Base-by-base conservation (phyloP, 2,329 filamentous ascomycete genomes). In the Metarhizium anisopliae region DNA sequence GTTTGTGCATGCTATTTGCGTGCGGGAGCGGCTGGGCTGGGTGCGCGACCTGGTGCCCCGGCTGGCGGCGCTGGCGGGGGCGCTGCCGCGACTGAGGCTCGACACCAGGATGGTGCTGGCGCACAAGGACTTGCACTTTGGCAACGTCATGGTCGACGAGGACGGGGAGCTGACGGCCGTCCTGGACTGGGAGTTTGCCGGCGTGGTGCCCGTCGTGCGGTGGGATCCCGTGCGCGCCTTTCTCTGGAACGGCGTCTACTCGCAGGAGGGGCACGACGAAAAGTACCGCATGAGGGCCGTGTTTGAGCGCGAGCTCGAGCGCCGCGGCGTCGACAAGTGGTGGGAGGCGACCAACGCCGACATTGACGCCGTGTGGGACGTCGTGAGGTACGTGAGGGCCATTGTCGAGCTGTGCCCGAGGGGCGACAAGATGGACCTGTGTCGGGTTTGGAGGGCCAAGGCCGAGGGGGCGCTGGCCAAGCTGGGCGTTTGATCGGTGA, bases 41-140 rank as follows among this genome's bases (percentile, higher is more conserved):
- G 60, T 69, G 55, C 61, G 63, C 2, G 61, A 66, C 43, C 14
- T 66, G 6, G 35, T 68, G 10, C 66, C 68, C 2, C 66, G 64
- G 1, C 62, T 72, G 4, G 20, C 59, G 36, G 58, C 59, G 2
- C 67, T 72, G 52, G 32, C 60, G 0, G 47, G 20, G 7, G 43
- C 55, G 2, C 50, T 64, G 2, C 42, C 52, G 53, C 55, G 63
- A 25, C 52, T 66, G 5, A 35, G 55, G 6, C 8, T 47, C n/a
- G 10, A 14, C 43, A 47, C n/a, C 6, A 53, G 47, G 13, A 56
- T 61, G 10, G 40, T 59, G 11, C 62, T 73, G 2, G 67, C 70
- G 6, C 72, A 74, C 58, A 70, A 68, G 56, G 70, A 73, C 58
- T 51, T 72, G 47, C 69, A 72, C 55, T 67, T 73, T 43, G 69